Evolutionary conservation across 176 grass and related monocot genomes (phyloP).

Genomic region (Aegilops speltoides): DNA sequence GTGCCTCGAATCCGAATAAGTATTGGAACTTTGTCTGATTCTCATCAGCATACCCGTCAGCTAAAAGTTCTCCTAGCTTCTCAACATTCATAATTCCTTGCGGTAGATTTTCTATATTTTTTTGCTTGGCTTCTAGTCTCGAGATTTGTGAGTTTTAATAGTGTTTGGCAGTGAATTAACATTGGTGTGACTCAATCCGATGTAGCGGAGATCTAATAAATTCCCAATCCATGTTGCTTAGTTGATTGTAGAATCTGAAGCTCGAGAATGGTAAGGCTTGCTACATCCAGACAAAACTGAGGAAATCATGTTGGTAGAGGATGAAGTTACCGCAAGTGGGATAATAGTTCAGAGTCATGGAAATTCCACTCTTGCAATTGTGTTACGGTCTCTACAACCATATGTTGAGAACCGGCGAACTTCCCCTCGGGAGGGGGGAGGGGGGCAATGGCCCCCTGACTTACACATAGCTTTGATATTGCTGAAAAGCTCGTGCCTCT

Average conservation of each 20-base stretch:
- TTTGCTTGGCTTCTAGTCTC: not conserved
- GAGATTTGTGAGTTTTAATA: constrained; percentile 19
- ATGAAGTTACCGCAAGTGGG: not conserved
- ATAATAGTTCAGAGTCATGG: constrained; percentile 6
- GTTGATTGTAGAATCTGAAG: constrained; percentile 14
- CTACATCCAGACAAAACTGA: not conserved
- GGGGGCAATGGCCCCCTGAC: too few relatives aligned
- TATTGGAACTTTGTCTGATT: not conserved
- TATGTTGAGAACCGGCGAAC: constrained; percentile 18
- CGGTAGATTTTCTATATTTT: constrained; percentile 23
- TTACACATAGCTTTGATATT: too few relatives aligned
- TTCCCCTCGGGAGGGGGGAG: not conserved
- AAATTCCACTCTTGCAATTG: not conserved
- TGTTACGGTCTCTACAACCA: not conserved
- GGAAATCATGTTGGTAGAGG: not conserved
- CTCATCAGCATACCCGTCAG: not conserved
- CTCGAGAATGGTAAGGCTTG: constrained; percentile 33
- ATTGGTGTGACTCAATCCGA: constrained; percentile 28
- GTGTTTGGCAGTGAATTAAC: constrained; percentile 28
- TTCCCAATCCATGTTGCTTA: not conserved
- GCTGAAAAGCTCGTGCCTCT: constrained; percentile 21
- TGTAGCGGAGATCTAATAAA: constrained; percentile 39
- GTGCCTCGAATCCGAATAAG: not conserved
- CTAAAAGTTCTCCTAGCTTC: constrained; percentile 32
- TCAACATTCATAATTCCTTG: constrained; percentile 13